Conservation (phyloP, 805 yeast genomes). For the Kuraishia cidri region DNA sequence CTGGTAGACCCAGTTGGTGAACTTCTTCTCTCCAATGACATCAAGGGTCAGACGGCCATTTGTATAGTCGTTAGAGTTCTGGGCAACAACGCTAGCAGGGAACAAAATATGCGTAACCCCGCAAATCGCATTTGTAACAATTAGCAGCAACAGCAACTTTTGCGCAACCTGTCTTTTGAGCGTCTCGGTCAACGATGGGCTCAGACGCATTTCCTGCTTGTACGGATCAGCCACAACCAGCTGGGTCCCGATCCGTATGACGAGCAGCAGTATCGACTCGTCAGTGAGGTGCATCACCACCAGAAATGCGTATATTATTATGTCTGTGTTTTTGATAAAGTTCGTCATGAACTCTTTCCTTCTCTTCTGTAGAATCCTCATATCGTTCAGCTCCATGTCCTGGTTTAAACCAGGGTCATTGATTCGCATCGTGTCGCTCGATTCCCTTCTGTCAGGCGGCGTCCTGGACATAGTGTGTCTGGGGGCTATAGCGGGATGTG, state of each 20-base stretch:
- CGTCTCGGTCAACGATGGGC: slow-evolving; percentile 10
- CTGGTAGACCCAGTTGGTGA: slow-evolving; percentile 15
- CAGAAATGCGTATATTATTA: slow-evolving; percentile 26
- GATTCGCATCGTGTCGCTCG: no score
- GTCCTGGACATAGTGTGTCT: no score
- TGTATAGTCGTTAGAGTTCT: slow-evolving; percentile 11
- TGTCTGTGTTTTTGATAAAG: slow-evolving; percentile 22
- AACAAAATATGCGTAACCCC: slow-evolving; percentile 25
- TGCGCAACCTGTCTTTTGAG: slow-evolving; percentile 17
- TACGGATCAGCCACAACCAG: slow-evolving; percentile 30
- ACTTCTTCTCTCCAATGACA: slow-evolving; percentile 34
- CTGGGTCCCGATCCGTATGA: slow-evolving; percentile 25
- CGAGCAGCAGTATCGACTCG: slow-evolving; percentile 22
- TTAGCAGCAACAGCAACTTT: slow-evolving; percentile 16
- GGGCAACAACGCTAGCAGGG: slow-evolving; percentile 12
- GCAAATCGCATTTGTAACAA: slow-evolving; percentile 14
- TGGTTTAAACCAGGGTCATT: no score
- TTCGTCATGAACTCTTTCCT: slow-evolving; percentile 28
- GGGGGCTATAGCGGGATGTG: no score
- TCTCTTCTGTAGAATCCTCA: slow-evolving; percentile 29
- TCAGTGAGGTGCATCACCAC: slow-evolving; percentile 31
- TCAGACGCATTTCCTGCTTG: slow-evolving; percentile 18
- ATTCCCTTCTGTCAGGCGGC: no score
- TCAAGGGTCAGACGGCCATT: slow-evolving; percentile 32
- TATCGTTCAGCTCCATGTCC: slow-evolving; percentile 21